phyloP scores from a whole-genome alignment of 2,329 filamentous ascomycete genomes.

The Claviceps sp. region DNA sequence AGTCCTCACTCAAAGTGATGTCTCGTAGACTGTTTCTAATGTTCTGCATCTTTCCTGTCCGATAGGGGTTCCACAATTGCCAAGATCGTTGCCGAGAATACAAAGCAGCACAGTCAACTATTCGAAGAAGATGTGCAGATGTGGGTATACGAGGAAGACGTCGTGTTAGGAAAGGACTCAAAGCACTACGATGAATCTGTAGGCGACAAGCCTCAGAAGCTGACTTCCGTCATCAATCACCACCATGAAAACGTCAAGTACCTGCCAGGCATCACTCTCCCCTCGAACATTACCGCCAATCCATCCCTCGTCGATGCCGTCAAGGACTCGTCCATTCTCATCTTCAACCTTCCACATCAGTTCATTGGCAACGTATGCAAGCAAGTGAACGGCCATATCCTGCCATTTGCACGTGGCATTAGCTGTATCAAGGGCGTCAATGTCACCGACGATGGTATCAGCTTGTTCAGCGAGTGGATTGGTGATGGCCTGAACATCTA shows the following conservation, averaged over 20 bases:
- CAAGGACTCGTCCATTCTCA: conserved; percentile 69
- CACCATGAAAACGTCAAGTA: conserved; percentile 97
- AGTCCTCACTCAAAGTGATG: neutral
- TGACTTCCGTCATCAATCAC: conserved; percentile 82
- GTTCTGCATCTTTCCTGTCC: neutral
- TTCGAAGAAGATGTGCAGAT: conserved; percentile 90
- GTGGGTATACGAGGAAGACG: conserved; percentile 97
- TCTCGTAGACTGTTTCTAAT: neutral
- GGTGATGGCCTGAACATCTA: conserved; percentile 87
- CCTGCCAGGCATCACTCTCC: conserved; percentile 75
- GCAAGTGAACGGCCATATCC: conserved; percentile 72
- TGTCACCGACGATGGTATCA: conserved; percentile 73
- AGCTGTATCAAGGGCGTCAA: conserved; percentile 98
- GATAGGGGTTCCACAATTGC: conserved; percentile 86
- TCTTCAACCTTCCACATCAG: conserved; percentile 95
- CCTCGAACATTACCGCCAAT: conserved; percentile 72
- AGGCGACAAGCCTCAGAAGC: conserved; percentile 61
- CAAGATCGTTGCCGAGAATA: conserved; percentile 94
- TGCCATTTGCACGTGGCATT: conserved; percentile 85
- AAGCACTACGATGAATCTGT: conserved; percentile 55
- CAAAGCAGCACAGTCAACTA: conserved; percentile 58
- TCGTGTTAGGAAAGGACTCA: conserved; percentile 58
- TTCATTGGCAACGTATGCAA: conserved; percentile 84
- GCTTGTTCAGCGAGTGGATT: conserved; percentile 90
- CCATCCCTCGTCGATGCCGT: conserved; percentile 70